Conservation (phyloP, 495 filamentous ascomycete species). For the Trichoderma orchidacearum region DNA sequence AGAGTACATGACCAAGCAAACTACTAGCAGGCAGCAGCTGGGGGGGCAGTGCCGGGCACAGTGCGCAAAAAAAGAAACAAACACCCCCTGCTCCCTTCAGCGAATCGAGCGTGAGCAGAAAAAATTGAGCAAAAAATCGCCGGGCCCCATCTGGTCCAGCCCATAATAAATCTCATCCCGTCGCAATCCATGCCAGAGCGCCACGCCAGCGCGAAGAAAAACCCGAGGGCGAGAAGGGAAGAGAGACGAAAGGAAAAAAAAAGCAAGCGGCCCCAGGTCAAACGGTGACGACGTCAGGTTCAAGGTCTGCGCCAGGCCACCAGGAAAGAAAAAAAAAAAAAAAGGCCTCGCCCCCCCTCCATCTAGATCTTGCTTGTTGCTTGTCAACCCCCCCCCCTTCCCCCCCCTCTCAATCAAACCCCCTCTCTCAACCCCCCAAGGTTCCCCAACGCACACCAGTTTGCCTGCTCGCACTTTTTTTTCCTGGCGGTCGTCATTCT, state of each 20-base stretch:
- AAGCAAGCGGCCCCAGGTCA: background rate
- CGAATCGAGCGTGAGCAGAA: background rate
- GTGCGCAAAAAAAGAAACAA: background rate
- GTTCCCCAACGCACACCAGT: background rate
- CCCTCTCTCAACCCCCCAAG: background rate
- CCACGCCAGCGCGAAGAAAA: background rate
- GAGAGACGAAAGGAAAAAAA: background rate
- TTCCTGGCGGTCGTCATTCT: constrained; percentile 1
- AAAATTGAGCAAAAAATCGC: background rate
- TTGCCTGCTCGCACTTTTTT: background rate
- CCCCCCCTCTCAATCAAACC: background rate
- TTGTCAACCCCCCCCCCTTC: background rate
- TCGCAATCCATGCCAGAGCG: background rate
- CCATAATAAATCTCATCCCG: background rate
- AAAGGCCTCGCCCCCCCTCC: background rate
- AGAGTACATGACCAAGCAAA: too few species aligned
- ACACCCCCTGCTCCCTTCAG: background rate
- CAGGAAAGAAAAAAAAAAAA: background rate
- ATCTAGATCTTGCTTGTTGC: background rate
- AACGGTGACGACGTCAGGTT: background rate
- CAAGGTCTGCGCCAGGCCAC: background rate
- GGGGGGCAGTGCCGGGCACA: background rate
- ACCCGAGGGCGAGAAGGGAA: background rate
- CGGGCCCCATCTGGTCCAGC: background rate
- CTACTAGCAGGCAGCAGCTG: background rate